Evolutionary conservation across 2,329 filamentous ascomycete genomes (phyloP).

Genomic region (Claviceps humidiphila): DNA sequence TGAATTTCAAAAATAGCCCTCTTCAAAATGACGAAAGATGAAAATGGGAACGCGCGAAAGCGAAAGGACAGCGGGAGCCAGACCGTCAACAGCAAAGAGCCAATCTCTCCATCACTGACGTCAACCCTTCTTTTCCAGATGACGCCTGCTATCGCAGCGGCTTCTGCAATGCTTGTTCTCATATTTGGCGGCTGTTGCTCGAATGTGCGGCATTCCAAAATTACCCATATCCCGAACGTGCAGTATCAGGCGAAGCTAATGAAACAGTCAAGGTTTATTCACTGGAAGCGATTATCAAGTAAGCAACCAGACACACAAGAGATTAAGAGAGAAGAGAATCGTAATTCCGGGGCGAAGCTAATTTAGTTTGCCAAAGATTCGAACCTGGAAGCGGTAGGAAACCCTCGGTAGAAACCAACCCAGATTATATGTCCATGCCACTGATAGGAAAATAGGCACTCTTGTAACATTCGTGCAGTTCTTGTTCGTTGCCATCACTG

Average conservation of each 20-base stretch:
- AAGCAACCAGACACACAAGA: slow-evolving; percentile 24
- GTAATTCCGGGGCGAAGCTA: background rate
- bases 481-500: slow-evolving; percentile 65
- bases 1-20: no score
- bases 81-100: background rate
- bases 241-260: background rate
- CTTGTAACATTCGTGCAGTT: slow-evolving; percentile 86
- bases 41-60: background rate
- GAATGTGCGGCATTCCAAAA: slow-evolving; percentile 47
- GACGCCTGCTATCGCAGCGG: slow-evolving; percentile 33
- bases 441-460: slow-evolving; percentile 41
- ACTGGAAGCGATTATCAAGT: slow-evolving; percentile 90
- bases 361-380: slow-evolving; percentile 37
- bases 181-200: slow-evolving; percentile 96
- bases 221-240: background rate
- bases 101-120: background rate
- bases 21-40: background rate
- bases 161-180: slow-evolving; percentile 57
- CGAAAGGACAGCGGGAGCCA: background rate
- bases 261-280: slow-evolving; percentile 65
- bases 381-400: slow-evolving; percentile 66
- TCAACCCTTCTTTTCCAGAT: background rate
- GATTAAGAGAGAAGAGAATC: background rate
- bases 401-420: background rate
- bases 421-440: background rate